Conservation (phyloP, 352 stramenopile species). For the Aphanomyces euteiches region DNA sequence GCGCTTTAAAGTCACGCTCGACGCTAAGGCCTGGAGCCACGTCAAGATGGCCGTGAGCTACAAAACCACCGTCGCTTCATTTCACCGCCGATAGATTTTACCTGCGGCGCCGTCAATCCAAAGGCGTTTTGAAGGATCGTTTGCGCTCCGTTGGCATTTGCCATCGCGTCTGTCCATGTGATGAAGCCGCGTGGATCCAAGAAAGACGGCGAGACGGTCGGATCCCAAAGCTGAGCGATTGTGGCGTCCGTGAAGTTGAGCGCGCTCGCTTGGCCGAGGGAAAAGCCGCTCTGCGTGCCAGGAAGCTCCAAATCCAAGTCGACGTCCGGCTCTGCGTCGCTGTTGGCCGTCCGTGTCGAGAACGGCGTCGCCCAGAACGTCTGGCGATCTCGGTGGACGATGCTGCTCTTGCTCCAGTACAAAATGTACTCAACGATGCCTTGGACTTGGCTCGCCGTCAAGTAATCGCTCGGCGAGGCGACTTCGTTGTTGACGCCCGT, state of each 20-base stretch:
- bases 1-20: constrained; percentile 45
- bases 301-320: constrained; percentile 52
- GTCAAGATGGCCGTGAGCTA: constrained; percentile 36
- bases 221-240: constrained; percentile 43
- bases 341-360: constrained; percentile 41
- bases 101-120: constrained; percentile 39
- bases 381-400: constrained; percentile 53
- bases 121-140: constrained; percentile 32
- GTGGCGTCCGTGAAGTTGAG: constrained; percentile 3
- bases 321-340: constrained; percentile 50
- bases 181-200: constrained; percentile 46
- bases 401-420: constrained; percentile 42
- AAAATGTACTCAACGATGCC: constrained; percentile 59
- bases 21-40: constrained; percentile 47
- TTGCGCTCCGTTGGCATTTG: constrained; percentile 21
- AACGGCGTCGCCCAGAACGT: constrained; percentile 56
- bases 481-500: constrained; percentile 65
- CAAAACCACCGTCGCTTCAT: background rate
- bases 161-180: constrained; percentile 40
- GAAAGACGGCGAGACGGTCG: constrained; percentile 42
- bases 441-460: constrained; percentile 56
- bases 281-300: constrained; percentile 55
- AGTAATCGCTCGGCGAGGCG: constrained; percentile 41
- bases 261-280: constrained; percentile 35
- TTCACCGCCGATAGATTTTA: background rate